These are phyloP conservation scores for Rhizopogon sp. DNA, from an alignment of 768 basidiomycete species.

Conservation along the genomic window DNA sequence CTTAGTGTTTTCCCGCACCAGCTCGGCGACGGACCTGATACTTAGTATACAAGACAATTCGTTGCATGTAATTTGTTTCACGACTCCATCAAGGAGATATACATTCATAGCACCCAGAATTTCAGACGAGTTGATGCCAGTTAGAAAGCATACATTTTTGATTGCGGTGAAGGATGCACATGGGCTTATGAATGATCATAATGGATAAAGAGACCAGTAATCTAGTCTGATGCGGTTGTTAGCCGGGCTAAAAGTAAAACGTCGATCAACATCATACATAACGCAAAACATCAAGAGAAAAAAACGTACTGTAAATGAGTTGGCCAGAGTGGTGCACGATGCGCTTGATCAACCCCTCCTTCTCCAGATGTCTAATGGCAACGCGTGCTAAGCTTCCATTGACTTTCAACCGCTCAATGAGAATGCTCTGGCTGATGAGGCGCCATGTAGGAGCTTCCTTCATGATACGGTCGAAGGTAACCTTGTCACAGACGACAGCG, in stretches of 20 bases:
- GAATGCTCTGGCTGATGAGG: constrained; percentile 95
- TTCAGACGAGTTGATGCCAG: constrained; percentile 6
- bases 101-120: background rate
- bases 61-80: background rate
- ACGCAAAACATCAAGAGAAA: constrained; percentile 14
- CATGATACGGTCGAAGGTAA: constrained; percentile 87
- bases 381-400: constrained; percentile 91
- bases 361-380: constrained; percentile 89
- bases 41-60: background rate
- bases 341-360: constrained; percentile 90
- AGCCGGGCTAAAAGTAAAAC: constrained; percentile 32
- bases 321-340: constrained; percentile 95
- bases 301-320: constrained; percentile 87
- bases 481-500: constrained; percentile 92
- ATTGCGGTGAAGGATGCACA: constrained; percentile 30
- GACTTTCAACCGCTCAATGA: constrained; percentile 97
- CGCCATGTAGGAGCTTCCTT: constrained; percentile 99
- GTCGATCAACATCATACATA: background rate
- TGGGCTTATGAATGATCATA: constrained; percentile 25
- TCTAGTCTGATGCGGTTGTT: constrained; percentile 37
- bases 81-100: background rate
- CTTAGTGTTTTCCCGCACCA: background rate
- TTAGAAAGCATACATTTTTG: constrained; percentile 25
- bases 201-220: constrained; percentile 14
- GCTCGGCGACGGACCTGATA: background rate